Conservation (phyloP, 257 asterid species). For the Petunia secreta region DNA sequence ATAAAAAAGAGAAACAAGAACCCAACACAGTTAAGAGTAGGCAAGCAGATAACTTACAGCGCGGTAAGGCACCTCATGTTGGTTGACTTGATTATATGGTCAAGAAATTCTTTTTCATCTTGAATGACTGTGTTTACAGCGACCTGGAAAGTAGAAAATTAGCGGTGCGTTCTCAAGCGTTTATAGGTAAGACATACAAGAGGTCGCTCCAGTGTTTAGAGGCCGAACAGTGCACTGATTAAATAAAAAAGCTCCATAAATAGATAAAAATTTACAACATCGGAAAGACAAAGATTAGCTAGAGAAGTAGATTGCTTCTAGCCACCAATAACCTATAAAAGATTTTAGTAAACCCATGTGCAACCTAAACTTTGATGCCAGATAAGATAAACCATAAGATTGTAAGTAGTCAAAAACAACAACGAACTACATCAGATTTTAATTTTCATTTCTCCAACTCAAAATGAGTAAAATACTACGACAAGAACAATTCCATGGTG, state of each 20-base stretch:
- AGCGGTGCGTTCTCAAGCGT: conserved; percentile 12
- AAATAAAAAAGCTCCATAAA: not conserved
- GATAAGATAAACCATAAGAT: not conserved
- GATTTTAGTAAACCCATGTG: not conserved
- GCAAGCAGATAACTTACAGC: conserved; percentile 52
- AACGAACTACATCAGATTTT: not conserved
- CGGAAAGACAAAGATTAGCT: not conserved
- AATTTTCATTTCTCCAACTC: not conserved
- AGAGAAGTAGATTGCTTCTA: not conserved
- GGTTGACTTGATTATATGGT: conserved; percentile 92
- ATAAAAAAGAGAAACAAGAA: not conserved
- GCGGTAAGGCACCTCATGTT: conserved; percentile 97
- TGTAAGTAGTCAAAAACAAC: conserved; percentile 2
- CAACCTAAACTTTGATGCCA: conserved; percentile 4
- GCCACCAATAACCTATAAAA: not conserved
- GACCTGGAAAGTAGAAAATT: conserved; percentile 58
- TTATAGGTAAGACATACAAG: conserved; percentile 12
- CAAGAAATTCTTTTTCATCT: conserved; percentile 89
- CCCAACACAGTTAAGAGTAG: not conserved
- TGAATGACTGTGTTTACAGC: conserved; percentile 92
- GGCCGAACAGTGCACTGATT: not conserved
- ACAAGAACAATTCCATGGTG: not conserved
- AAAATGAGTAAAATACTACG: not conserved
- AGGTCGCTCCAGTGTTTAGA: not conserved
- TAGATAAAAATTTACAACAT: conserved; percentile 8